These are phyloP conservation scores for Curvularia lunata DNA, from an alignment of 2,329 filamentous ascomycete genomes.

Conservation along the genomic window DNA sequence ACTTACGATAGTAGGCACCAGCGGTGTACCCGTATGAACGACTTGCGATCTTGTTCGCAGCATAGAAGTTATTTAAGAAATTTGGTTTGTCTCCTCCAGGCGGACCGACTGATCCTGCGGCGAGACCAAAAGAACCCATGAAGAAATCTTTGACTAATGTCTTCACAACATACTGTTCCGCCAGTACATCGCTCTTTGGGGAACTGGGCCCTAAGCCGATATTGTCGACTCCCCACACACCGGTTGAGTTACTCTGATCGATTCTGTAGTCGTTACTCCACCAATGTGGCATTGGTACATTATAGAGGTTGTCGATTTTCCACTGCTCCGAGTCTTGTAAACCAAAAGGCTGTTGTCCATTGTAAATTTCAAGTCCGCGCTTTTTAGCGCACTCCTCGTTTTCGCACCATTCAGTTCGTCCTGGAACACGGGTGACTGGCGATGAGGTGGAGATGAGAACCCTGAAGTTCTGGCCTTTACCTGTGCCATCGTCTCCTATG, in stretches of 20 bases:
- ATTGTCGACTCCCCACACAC: slow-evolving; percentile 29
- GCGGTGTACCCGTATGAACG: slow-evolving; percentile 45
- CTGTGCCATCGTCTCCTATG: slow-evolving; percentile 40
- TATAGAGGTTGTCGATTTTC: slow-evolving; percentile 20
- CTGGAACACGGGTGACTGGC: slow-evolving; percentile 33
- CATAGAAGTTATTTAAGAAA: slow-evolving; percentile 32
- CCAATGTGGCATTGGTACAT: slow-evolving; percentile 30
- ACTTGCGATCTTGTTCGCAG: slow-evolving; percentile 28
- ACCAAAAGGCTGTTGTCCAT: slow-evolving; percentile 28
- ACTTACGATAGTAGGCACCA: slow-evolving; percentile 47
- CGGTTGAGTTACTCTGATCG: slow-evolving; percentile 16
- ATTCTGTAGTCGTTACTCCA: slow-evolving; percentile 15
- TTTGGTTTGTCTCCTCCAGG: slow-evolving; percentile 17
- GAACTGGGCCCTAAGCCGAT: slow-evolving; percentile 39
- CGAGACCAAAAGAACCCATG: slow-evolving; percentile 43
- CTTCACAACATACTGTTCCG: slow-evolving; percentile 28
- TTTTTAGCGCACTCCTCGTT: slow-evolving; percentile 31
- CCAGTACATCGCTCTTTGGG: slow-evolving; percentile 16
- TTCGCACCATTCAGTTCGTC: slow-evolving; percentile 35
- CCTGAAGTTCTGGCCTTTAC: slow-evolving; percentile 46
- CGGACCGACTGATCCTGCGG: slow-evolving; percentile 17
- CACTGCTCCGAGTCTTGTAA: slow-evolving; percentile 29
- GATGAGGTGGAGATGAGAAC: slow-evolving; percentile 45
- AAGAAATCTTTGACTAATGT: slow-evolving; percentile 33
- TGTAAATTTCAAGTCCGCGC: slow-evolving; percentile 36